These are phyloP conservation scores for Peribolospora baueri DNA, from an alignment of 768 basidiomycete species.

Conservation along the genomic window DNA sequence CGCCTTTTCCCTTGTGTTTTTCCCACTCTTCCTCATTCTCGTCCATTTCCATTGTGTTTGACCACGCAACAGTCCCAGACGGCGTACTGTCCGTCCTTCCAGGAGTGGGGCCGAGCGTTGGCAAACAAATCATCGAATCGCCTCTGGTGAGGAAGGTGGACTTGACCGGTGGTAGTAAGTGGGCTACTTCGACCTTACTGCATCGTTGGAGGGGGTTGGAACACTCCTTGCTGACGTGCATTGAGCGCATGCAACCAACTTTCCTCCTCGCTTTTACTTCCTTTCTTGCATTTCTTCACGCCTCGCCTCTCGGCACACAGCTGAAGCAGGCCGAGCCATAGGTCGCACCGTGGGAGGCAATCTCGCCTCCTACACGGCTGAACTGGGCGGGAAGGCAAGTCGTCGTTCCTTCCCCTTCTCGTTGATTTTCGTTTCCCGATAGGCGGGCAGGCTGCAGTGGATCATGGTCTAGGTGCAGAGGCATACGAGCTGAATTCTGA, in stretches of 20 bases:
- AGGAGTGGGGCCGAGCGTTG: constrained; percentile 41
- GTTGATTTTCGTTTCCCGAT: too few relatives aligned
- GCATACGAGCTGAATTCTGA: too few relatives aligned
- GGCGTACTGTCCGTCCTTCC: constrained; percentile 51
- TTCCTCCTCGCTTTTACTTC: background rate
- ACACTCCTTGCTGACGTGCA: too few relatives aligned
- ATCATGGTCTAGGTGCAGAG: too few relatives aligned
- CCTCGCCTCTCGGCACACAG: constrained; percentile 41
- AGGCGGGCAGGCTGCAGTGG: too few relatives aligned
- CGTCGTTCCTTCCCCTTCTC: too few relatives aligned
- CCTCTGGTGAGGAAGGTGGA: constrained; percentile 54
- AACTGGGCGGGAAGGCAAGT: constrained; percentile 37
- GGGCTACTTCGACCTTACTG: background rate
- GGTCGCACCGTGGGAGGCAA: constrained; percentile 52
- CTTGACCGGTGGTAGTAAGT: constrained; percentile 35
- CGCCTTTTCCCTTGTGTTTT: too few relatives aligned
- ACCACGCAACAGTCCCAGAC: constrained; percentile 37
- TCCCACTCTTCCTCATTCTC: background rate
- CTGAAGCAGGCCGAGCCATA: constrained; percentile 38
- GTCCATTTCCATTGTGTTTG: background rate
- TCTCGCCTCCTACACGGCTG: constrained; percentile 50
- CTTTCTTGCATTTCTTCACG: too few relatives aligned
- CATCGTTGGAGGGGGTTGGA: too few relatives aligned
- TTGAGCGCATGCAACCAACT: too few relatives aligned
- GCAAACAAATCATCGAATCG: constrained; percentile 39